phyloP scores from a whole-genome alignment of 73 alveolate genomes.

The Uronychia setigera region DNA sequence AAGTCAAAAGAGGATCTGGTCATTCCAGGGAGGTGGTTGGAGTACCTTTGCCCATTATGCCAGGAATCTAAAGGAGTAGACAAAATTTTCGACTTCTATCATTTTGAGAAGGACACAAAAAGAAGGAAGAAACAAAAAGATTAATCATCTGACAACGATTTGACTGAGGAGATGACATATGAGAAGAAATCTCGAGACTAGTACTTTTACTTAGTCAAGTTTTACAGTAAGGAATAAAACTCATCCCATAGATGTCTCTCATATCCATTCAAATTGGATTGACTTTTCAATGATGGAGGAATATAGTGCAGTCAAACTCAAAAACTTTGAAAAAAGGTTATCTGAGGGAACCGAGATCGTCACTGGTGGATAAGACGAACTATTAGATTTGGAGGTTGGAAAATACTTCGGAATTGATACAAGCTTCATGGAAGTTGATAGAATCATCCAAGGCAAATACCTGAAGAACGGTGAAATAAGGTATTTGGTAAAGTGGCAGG shows the following conservation, averaged over 20 bases:
- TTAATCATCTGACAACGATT: slow-evolving; percentile 2
- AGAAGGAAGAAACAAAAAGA: slow-evolving; percentile 7
- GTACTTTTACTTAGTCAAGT: slow-evolving; percentile 24
- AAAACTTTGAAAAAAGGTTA: slow-evolving; percentile 53
- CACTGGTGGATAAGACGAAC: slow-evolving; percentile 12
- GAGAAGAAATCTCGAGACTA: slow-evolving; percentile 22
- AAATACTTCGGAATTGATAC: slow-evolving; percentile 35
- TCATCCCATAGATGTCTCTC: slow-evolving; percentile 27
- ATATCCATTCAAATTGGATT: slow-evolving; percentile 58
- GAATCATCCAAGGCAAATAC: slow-evolving; percentile 43
- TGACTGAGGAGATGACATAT: background rate
- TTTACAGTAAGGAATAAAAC: slow-evolving; percentile 26
- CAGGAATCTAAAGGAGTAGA: slow-evolving; percentile 35
- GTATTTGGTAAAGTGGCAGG: slow-evolving; percentile 68
- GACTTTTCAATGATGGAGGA: slow-evolving; percentile 30
- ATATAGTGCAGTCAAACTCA: slow-evolving; percentile 27
- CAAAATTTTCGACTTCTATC: slow-evolving; percentile 7
- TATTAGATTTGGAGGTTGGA: slow-evolving; percentile 38
- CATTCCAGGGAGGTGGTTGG: background rate
- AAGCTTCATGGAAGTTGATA: slow-evolving; percentile 47
- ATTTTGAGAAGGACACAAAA: background rate
- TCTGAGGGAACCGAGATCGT: slow-evolving; percentile 29
- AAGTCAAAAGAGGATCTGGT: background rate
- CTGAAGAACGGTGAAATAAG: slow-evolving; percentile 34
- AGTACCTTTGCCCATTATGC: slow-evolving; percentile 16